Conservation (phyloP, 192 early-diverging fungal species). For the Linnemannia exigua region DNA sequence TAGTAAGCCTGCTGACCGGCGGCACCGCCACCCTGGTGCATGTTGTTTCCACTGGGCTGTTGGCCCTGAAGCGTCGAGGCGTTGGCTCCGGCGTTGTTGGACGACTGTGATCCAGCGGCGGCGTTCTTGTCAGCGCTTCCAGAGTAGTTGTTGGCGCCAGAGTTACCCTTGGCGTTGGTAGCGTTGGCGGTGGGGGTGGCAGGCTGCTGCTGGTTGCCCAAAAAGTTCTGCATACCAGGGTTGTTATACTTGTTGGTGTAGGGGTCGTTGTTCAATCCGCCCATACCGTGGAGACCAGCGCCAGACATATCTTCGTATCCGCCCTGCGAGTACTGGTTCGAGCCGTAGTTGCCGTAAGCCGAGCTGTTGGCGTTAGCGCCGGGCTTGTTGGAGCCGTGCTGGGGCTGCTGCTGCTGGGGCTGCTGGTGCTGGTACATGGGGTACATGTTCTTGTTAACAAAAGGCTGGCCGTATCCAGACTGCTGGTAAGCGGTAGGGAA, state of each 20-base stretch:
- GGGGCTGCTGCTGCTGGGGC: conserved; percentile 52
- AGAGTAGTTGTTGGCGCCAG: conserved; percentile 45
- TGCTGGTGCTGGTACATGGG: conserved; percentile 80
- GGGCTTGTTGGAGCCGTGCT: conserved; percentile 62
- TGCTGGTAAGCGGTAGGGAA: conserved; percentile 84
- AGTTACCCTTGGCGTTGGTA: conserved; percentile 30
- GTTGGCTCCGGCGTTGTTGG: conserved; percentile 15
- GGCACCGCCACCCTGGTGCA: conserved; percentile 4
- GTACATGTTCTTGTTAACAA: conserved; percentile 93
- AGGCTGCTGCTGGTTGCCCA: conserved; percentile 54
- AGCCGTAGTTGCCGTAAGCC: conserved; percentile 55
- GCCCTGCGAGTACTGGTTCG: conserved; percentile 50
- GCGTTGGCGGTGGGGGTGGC: conserved; percentile 34
- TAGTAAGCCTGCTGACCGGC: conserved; percentile 40
- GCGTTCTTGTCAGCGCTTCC: conserved; percentile 32
- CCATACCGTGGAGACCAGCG: conserved; percentile 51
- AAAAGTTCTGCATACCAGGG: conserved; percentile 53
- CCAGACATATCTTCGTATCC: conserved; percentile 54
- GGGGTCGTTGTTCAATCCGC: conserved; percentile 43
- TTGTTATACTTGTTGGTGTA: conserved; percentile 56
- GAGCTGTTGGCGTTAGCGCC: conserved; percentile 53
- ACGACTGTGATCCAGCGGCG: conserved; percentile 31
- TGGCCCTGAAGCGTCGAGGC: conserved; percentile 42
- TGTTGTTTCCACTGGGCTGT: conserved; percentile 33
- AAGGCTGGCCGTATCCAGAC: conserved; percentile 90